Evolutionary conservation across 2,329 filamentous ascomycete genomes (phyloP), one percentile per base, ranked within the genome.

Genomic region (Dactylonectria estremocensis): DNA sequence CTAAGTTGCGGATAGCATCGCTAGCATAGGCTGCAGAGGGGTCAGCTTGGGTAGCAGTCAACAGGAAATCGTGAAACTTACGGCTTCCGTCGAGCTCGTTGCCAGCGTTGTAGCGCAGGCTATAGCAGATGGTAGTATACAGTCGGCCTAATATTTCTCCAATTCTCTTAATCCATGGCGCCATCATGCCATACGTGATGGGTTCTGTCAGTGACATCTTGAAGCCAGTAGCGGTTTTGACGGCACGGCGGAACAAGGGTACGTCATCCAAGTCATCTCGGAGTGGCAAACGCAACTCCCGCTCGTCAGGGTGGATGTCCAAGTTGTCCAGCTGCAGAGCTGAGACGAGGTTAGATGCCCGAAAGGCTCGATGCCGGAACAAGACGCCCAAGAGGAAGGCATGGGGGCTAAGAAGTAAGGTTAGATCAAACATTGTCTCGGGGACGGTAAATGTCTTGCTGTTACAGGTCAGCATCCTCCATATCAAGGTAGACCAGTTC

Each of bases 391-490:
- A 63, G 35, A 82, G 72, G 59, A 76, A 78, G 14, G 80, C 61
- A 69, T 83, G 71, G 7, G 71, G 75, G 67, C 78, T 83, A 22
- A 83, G 75, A 16, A 80, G 70, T 18, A 83, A 72, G 6, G 74
- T 80, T 1, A 66, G 76, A 68, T 80, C 67, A 72, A 77, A 81
- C 55, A 83, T 76, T 52, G 79, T 80, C 68, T 82, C 73, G 7
- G 76, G 77, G 45, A 83, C 68, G 2, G 65, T 63, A 58, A 82
- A 82, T 7, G 63, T 79, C 62, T 80, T 79, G 31, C 78, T 78
- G 24, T 31, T 50, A 53, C 2, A 33, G 9, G 49, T 53, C 31
- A 53, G 14, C 18, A 48, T 22, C 45, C 8, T 20, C 7, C 8
- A 2, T 53, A 37, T 37, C 35, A 37, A 37, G 8, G 35, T 37